Percentiles rank a stretch among this genome's conserved stretches.
These are phyloP conservation scores for Hanseniaspora clermontiae DNA, from an alignment of 805 yeast species.

Conservation along the genomic window DNA sequence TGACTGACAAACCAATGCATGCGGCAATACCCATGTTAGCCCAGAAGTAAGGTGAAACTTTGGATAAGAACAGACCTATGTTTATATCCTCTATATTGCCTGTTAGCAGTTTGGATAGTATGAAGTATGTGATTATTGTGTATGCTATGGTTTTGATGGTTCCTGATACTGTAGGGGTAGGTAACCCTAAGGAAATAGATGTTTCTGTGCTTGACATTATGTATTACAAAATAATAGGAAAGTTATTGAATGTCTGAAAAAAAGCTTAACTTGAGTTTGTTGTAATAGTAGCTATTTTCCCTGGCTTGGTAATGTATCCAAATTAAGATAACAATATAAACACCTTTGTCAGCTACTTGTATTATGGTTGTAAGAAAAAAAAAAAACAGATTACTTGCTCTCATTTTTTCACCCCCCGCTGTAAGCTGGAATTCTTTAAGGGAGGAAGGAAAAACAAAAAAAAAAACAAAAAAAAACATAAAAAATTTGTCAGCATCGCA, in stretches of 20 bases:
- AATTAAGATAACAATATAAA: no score
- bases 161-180: conserved; percentile 16
- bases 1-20: conserved; percentile 87
- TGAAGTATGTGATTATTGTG: conserved; percentile 21
- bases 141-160: conserved; percentile 19
- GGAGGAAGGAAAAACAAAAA: not conserved
- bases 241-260: no score
- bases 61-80: conserved; percentile 72
- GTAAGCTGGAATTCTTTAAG: not conserved
- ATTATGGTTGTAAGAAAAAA: not conserved
- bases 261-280: not conserved
- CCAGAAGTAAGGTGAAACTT: conserved; percentile 94
- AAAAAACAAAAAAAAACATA: no score
- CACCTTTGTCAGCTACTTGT: not conserved
- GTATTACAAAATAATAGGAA: not conserved
- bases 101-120: conserved; percentile 47
- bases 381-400: not conserved
- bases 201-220: not conserved
- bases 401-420: not conserved
- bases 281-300: no score
- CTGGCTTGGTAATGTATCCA: no score
- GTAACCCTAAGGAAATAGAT: conserved; percentile 13
- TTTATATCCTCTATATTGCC: conserved; percentile 88
- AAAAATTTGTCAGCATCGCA: no score
- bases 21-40: conserved; percentile 78